Evolutionary conservation across 225 moss, liverwort and hornwort genomes (phyloP), one percentile per base, ranked within the genome.

Genomic region (Bryoerythrophyllum caledonicum): DNA sequence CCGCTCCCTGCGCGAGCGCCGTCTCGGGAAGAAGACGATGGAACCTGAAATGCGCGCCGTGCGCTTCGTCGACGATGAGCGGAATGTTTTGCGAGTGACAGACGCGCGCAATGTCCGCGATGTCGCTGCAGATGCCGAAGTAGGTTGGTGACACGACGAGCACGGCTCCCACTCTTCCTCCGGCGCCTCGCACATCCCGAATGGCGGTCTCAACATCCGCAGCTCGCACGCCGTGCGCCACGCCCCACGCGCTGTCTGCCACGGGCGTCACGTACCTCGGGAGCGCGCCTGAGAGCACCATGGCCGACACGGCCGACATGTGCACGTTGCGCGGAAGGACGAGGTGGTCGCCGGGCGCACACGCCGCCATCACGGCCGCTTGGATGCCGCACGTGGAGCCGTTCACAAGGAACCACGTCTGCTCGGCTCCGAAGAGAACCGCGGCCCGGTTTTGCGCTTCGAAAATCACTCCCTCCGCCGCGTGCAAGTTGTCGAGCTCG

Each of bases 301-400:
- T 92, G 37, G 83, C 91, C 26, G 96, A 92, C 14, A 91, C 83
- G 9, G 92, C 92, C 53, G 94, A 92, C 82, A 91, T 84, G 82
- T 97, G 96, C 30, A 83, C 92, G 48, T 94, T 97, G 58, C 96
- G 80, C 54, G 96, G 96, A 12, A 97, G 89, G 23, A 94, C 81
- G 17, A 94, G 86, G 57, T 73, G 80, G 52, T 94, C 92, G 11
- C 92, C 92, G 11, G 84, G 90, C 38, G 75, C 76, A 51, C 94
- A 97, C 19, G 87, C 82, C 41, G 92, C 91, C 91, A 97, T 89
- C 59, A 97, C 91, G 0, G 91, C 92, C 65, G 96, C 94, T 68
- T 97, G 96, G 76, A 97, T 89, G 32, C 94, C 96, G 70, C 96
- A 97, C 12, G 92, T 97, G 23, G 91, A 91, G 20, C 96, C 96